A percentile compares a stretch with the other conserved stretches of the same genome.
These are phyloP conservation scores for Solanum boliviense DNA, from an alignment of 257 asterid species.

Conservation along the genomic window DNA sequence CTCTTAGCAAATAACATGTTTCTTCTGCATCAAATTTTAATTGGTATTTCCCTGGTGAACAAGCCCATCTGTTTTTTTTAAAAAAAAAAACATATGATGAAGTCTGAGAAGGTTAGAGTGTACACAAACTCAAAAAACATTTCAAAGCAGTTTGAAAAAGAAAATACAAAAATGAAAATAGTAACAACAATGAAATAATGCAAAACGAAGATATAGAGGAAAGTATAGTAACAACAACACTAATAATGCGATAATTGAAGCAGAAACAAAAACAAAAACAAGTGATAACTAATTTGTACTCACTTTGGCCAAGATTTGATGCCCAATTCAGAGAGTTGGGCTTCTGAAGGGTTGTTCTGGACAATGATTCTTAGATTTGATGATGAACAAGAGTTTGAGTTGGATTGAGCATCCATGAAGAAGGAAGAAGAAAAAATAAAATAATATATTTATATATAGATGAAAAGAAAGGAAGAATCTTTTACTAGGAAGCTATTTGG, in stretches of 20 bases:
- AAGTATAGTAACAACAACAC: neutral
- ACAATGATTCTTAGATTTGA: conserved; percentile 51
- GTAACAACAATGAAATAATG: neutral
- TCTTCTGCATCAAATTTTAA: conserved; percentile 68
- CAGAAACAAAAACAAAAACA: too few species aligned
- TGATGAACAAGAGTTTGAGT: conserved; percentile 21
- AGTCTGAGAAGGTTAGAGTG: neutral
- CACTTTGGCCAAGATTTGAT: conserved; percentile 95
- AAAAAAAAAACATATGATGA: neutral
- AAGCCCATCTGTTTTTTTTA: conserved; percentile 55
- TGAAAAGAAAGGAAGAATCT: neutral
- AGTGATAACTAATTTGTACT: conserved; percentile 4
- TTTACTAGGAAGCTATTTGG: neutral
- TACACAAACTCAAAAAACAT: rapidly evolving
- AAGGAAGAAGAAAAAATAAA: neutral
- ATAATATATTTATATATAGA: neutral
- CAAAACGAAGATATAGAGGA: neutral
- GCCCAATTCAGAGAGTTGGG: conserved; percentile 64
- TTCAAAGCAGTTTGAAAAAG: neutral
- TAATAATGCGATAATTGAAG: neutral
- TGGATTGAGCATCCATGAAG: conserved; percentile 24
- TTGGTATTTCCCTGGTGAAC: conserved; percentile 72
- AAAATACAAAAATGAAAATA: too few species aligned
- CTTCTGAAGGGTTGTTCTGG: conserved; percentile 53
- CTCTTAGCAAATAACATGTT: conserved; percentile 66